Conservation (phyloP, 176 grass and related monocot genomes). For the Oryza longistaminata region DNA sequence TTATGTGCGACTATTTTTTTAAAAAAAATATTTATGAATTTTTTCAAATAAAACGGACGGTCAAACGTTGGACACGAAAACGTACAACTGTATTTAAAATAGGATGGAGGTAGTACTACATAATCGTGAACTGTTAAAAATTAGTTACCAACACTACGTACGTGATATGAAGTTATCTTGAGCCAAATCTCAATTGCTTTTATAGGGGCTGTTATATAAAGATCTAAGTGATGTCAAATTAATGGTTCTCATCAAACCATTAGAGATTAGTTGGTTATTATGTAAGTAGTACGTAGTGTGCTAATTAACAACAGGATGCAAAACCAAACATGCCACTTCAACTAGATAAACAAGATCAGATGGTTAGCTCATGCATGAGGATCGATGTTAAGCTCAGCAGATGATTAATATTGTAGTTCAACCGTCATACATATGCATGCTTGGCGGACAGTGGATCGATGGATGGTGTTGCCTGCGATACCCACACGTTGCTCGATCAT, state of each 20-base stretch:
- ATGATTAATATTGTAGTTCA: background rate
- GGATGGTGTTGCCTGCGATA: too few relatives aligned
- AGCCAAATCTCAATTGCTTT: background rate
- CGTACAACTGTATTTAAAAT: too few relatives aligned
- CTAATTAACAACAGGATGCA: slow-evolving; percentile 4
- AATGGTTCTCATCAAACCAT: background rate
- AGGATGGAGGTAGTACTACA: too few relatives aligned
- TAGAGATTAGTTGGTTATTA: background rate
- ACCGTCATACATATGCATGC: background rate
- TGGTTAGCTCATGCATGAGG: background rate
- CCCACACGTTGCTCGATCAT: too few relatives aligned
- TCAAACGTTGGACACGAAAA: too few relatives aligned
- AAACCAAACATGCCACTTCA: slow-evolving; percentile 16
- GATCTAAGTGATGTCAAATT: background rate
- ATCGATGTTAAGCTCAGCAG: background rate
- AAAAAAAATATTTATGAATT: too few relatives aligned
- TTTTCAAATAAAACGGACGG: too few relatives aligned
- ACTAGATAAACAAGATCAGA: background rate
- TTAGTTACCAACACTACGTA: too few relatives aligned
- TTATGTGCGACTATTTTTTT: too few relatives aligned
- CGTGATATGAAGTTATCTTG: too few relatives aligned
- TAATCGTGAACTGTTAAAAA: too few relatives aligned
- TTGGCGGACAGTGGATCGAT: too few relatives aligned
- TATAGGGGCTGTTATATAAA: background rate
- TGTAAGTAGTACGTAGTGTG: background rate